A percentile compares a stretch with the other conserved stretches of the same genome.
phyloP scores from a whole-genome alignment of 495 filamentous ascomycete genomes.

The Neurospora cerealis region DNA sequence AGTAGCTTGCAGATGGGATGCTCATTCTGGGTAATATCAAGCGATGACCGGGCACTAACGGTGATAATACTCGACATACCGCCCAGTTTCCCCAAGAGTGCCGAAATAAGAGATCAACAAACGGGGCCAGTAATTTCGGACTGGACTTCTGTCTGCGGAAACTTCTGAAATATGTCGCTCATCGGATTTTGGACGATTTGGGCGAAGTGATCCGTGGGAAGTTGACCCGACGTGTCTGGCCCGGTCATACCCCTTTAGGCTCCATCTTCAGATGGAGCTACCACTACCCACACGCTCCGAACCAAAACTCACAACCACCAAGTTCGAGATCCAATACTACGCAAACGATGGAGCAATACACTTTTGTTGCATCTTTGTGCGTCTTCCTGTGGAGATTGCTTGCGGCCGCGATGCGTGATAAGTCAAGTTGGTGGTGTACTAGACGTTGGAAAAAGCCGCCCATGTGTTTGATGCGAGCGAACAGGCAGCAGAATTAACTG shows the following conservation, averaged over 20 bases:
- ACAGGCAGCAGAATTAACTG: not conserved
- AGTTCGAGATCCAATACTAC: not conserved
- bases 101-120: not conserved
- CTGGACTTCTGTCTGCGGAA: not conserved
- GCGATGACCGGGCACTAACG: not conserved
- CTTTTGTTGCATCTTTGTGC: not conserved
- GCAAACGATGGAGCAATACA: not conserved
- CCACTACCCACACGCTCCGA: not conserved
- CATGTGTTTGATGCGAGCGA: not conserved
- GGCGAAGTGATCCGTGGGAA: not conserved
- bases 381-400: not conserved
- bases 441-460: not conserved
- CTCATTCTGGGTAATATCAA: not conserved
- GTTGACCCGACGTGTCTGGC: not conserved
- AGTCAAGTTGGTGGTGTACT: not conserved
- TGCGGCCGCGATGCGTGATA: not conserved
- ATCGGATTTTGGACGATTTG: not conserved
- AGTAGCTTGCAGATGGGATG: not conserved
- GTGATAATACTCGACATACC: not conserved
- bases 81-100: not conserved
- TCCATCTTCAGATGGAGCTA: not conserved
- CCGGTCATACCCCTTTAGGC: not conserved
- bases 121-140: not conserved
- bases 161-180: not conserved
- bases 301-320: not conserved